phyloP scores from a whole-genome alignment of 225 moss, liverwort and hornwort genomes.

The Rhytidiadelphus loreus region DNA sequence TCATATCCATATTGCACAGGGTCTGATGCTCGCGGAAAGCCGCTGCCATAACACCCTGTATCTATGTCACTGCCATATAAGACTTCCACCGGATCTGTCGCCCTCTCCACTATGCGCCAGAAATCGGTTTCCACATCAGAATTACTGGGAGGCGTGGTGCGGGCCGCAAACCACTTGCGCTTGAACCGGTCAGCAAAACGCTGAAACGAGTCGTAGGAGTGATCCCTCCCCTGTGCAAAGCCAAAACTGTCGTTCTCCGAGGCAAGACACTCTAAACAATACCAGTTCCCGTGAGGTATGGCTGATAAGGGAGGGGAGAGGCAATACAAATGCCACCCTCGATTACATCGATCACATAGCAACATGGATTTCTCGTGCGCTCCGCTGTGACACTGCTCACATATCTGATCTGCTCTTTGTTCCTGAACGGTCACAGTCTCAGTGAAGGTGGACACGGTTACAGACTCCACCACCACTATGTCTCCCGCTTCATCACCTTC shows the following conservation, averaged over 20 bases:
- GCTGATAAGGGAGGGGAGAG: constrained; percentile 81
- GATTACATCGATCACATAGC: constrained; percentile 94
- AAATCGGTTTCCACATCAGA: constrained; percentile 82
- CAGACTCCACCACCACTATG: constrained; percentile 31
- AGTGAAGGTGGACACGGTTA: constrained; percentile 13
- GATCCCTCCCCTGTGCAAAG: constrained; percentile 89
- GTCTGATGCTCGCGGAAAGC: constrained; percentile 79
- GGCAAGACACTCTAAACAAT: constrained; percentile 88
- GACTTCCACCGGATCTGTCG: constrained; percentile 85
- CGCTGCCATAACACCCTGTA: constrained; percentile 78
- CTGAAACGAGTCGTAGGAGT: constrained; percentile 87
- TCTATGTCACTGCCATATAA: constrained; percentile 98
- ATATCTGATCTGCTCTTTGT: constrained; percentile 73
- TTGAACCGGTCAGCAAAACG: constrained; percentile 95
- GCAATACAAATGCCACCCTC: constrained; percentile 97
- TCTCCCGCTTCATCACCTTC: constrained; percentile 16
- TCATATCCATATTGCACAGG: constrained; percentile 54
- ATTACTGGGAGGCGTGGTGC: constrained; percentile 31
- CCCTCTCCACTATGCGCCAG: constrained; percentile 95
- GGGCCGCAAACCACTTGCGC: constrained; percentile 74
- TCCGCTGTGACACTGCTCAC: constrained; percentile 99
- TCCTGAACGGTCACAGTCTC: constrained; percentile 25
- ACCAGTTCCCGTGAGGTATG: constrained; percentile 98
- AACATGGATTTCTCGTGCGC: constrained; percentile 96
- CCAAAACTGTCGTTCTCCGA: constrained; percentile 95